A percentile compares a stretch with the other conserved stretches of the same genome.
Evolutionary conservation across 495 filamentous ascomycete species (phyloP).

Genomic region (Podospora didyma): DNA sequence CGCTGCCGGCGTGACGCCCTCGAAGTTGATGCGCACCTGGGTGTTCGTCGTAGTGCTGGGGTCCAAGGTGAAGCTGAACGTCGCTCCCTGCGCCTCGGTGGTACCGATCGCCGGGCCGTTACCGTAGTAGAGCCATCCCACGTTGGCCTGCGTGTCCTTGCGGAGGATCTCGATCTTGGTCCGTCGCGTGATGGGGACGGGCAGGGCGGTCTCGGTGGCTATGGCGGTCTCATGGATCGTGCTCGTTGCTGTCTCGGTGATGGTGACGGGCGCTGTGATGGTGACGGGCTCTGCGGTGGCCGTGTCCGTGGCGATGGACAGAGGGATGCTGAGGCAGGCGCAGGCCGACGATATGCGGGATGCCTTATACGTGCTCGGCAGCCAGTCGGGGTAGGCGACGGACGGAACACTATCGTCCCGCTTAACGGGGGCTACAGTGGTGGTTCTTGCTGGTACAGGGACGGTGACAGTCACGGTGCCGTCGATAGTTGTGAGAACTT

Average conservation of each 20-base stretch:
- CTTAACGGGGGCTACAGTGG: neutral
- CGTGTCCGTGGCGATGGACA: slow-evolving; percentile 2
- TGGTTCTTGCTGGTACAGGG: neutral
- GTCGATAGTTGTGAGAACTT: neutral
- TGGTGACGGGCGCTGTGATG: neutral
- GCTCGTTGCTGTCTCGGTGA: slow-evolving; percentile 2
- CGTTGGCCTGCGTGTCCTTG: neutral
- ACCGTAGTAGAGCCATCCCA: slow-evolving; percentile 5
- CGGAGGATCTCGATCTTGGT: slow-evolving; percentile 9
- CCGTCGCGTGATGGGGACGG: neutral
- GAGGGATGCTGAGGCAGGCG: slow-evolving; percentile 8
- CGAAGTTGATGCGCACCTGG: neutral
- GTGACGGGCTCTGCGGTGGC: slow-evolving; percentile 3
- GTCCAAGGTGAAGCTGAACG: neutral
- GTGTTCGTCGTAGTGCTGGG: neutral
- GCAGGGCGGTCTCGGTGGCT: slow-evolving; percentile 4
- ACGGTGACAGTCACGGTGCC: slow-evolving; percentile 5
- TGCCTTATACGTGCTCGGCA: slow-evolving; percentile 2
- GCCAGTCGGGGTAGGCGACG: slow-evolving; percentile 10
- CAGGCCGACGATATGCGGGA: slow-evolving; percentile 9
- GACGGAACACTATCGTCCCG: neutral
- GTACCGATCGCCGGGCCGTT: slow-evolving; percentile 3
- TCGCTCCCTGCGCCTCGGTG: neutral
- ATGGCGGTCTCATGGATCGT: slow-evolving; percentile 4
- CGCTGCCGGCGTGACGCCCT: neutral